Percentiles rank a stretch among this genome's conserved stretches.
These are phyloP conservation scores for Phytophthora hibernalis DNA, from an alignment of 352 stramenopile species.

Conservation along the genomic window DNA sequence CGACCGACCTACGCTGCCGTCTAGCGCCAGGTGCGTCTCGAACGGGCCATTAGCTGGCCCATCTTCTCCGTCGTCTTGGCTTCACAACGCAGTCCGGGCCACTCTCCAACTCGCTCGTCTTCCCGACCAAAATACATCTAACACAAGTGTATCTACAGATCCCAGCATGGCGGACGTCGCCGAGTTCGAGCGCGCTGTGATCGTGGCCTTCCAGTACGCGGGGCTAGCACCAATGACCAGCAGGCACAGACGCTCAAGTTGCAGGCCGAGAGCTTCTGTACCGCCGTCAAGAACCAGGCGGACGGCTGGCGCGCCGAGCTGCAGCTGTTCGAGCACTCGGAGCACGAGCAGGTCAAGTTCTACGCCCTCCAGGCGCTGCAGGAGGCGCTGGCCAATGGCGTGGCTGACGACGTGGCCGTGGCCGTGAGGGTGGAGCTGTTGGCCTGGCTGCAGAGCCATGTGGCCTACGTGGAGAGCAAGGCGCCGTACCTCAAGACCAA, in stretches of 20 bases:
- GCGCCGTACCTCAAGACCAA: constrained; percentile 89
- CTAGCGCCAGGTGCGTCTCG: constrained; percentile 8
- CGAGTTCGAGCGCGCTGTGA: constrained; percentile 80
- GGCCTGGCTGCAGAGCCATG: constrained; percentile 68
- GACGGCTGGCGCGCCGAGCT: constrained; percentile 69
- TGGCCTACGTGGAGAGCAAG: constrained; percentile 62
- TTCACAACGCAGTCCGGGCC: constrained; percentile 1
- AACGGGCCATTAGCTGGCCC: no score
- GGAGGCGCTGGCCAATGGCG: constrained; percentile 53
- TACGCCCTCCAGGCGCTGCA: constrained; percentile 83
- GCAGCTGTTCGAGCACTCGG: constrained; percentile 71
- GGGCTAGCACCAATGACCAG: constrained; percentile 51
- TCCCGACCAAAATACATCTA: neutral
- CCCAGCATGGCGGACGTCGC: constrained; percentile 39
- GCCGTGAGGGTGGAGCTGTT: constrained; percentile 67
- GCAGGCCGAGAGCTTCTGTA: constrained; percentile 77
- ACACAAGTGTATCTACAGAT: constrained; percentile 6
- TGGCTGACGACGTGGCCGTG: constrained; percentile 52
- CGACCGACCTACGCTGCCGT: constrained; percentile 1
- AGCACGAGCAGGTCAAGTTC: constrained; percentile 85
- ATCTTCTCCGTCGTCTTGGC: constrained; percentile 3
- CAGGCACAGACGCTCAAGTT: constrained; percentile 68
- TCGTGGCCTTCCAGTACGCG: constrained; percentile 86
- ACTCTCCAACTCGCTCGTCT: neutral
- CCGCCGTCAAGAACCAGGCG: constrained; percentile 54